These are phyloP conservation scores for Leishmania mexicana DNA, from an alignment of 208 protist genomes.

Conservation along the genomic window DNA sequence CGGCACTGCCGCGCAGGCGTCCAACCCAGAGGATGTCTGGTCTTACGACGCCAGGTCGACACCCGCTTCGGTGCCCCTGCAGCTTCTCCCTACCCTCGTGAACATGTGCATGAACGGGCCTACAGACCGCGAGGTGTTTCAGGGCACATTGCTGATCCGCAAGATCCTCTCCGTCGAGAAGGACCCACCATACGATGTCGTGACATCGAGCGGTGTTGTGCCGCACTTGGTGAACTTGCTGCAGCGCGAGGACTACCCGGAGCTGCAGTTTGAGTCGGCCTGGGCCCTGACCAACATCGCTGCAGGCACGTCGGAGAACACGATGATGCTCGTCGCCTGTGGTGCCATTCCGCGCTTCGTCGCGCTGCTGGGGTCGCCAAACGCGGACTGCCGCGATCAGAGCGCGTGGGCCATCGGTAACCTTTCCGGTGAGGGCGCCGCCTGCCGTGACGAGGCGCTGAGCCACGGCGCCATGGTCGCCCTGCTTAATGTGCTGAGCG, in stretches of 20 bases:
- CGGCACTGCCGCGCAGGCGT: slow-evolving; percentile 1
- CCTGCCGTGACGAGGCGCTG: slow-evolving; percentile 94
- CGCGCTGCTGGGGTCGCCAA: slow-evolving; percentile 86
- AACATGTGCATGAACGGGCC: slow-evolving; percentile 55
- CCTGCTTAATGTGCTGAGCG: slow-evolving; percentile 75
- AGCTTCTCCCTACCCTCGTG: slow-evolving; percentile 69
- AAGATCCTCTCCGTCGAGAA: slow-evolving; percentile 94
- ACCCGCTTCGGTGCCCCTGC: slow-evolving; percentile 64
- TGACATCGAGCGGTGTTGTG: slow-evolving; percentile 94
- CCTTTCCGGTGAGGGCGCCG: slow-evolving; percentile 96
- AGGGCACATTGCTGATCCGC: slow-evolving; percentile 82
- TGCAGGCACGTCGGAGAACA: slow-evolving; percentile 96
- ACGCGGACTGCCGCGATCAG: slow-evolving; percentile 97
- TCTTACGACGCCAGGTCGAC: slow-evolving; percentile 43
- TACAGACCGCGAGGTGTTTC: slow-evolving; percentile 61
- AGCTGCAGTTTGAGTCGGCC: slow-evolving; percentile 98
- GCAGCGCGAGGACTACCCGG: slow-evolving; percentile 56
- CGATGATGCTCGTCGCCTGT: slow-evolving; percentile 86
- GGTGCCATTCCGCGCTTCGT: slow-evolving; percentile 97
- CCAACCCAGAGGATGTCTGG: slow-evolving; percentile 51
- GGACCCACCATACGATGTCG: slow-evolving; percentile 95
- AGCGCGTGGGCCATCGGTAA: slow-evolving; percentile 99
- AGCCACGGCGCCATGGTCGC: slow-evolving; percentile 67
- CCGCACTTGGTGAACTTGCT: slow-evolving; percentile 95
- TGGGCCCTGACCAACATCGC: slow-evolving; percentile 99